Evolutionary conservation across 2,329 filamentous ascomycete genomes (phyloP), one percentile per base, ranked within the genome.

Genomic region (Penicillium occitanis): DNA sequence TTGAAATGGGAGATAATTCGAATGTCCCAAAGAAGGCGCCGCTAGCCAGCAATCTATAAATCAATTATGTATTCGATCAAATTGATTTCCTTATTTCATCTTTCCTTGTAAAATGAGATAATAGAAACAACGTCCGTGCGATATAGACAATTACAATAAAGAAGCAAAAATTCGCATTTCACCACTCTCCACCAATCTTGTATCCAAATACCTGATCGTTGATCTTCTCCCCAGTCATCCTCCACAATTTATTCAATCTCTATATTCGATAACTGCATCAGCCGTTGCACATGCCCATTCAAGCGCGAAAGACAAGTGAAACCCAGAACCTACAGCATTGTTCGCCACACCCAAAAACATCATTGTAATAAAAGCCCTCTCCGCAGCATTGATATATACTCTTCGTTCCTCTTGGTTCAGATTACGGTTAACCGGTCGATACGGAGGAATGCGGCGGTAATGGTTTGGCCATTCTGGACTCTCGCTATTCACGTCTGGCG

Each of bases 131-230:
- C 14, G 1, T 30, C 22, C 3, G 1, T 30, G 19, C 19, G 46
- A 2, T 28, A 60, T 25, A 25, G 25, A 25, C 25, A 2, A 33
- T n/a, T 19, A 28, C 57, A n/a, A n/a, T 17, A 30, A 37, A 40
- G 28, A 60, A 42, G 22, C 37, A 44, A 60, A 60, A 5, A 28
- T 30, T 7, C 14, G 17, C 30, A 33, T 46, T 3, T 30, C 14
- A 60, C 35, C 77, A 84, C 72, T 87, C 85, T 13, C 85, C 85
- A 11, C 86, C 85, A 65, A 87, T 74, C 37, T 81, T 79, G 70
- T 85, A 86, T 37, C 78, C 78, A 61, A 86, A 85, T 25, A 82
- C 73, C n/a, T 74, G 73, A 67, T 82, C 77, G 70, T 83, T 84
- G 10, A 85, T 67, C 66, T 73, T 82, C 0, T 84, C 85, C 1